Percentiles rank a stretch among this genome's conserved stretches.
Evolutionary conservation across 2,329 filamentous ascomycete species (phyloP).

Genomic region (Colletotrichum magnum): DNA sequence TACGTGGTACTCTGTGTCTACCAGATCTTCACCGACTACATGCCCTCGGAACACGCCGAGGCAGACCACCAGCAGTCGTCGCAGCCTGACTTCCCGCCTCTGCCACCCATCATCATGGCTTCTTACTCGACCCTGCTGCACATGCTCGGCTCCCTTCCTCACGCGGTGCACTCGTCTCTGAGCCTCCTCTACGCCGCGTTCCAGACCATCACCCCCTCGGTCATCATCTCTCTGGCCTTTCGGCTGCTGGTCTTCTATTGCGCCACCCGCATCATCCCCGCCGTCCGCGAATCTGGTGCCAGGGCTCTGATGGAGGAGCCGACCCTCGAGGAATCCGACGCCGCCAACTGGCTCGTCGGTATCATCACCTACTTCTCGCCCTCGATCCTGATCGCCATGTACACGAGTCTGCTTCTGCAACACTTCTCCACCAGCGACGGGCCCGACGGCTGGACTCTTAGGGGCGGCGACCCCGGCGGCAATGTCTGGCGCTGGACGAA

Average conservation of each 20-base stretch:
- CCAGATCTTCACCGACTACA: constrained; percentile 99
- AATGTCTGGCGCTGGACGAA: constrained; percentile 97
- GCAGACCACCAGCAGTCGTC: constrained; percentile 63
- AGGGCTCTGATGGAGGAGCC: constrained; percentile 87
- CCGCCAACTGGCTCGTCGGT: constrained; percentile 83
- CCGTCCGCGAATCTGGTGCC: constrained; percentile 88
- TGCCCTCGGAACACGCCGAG: constrained; percentile 78
- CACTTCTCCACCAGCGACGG: constrained; percentile 88
- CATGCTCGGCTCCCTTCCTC: constrained; percentile 85
- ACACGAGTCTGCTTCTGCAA: constrained; percentile 94
- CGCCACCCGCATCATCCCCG: constrained; percentile 94
- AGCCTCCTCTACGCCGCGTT: constrained; percentile 92
- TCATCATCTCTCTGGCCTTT: constrained; percentile 95
- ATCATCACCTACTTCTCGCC: constrained; percentile 95
- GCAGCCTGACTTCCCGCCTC: constrained; percentile 93
- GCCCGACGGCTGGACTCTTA: constrained; percentile 84
- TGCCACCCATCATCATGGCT: constrained; percentile 98
- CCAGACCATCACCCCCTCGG: constrained; percentile 94
- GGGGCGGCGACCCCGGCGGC: constrained; percentile 85
- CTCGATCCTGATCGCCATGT: constrained; percentile 94
- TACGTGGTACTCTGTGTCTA: constrained; percentile 99
- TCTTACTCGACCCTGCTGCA: constrained; percentile 94
- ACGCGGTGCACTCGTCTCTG: constrained; percentile 85
- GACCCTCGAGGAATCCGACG: constrained; percentile 86
- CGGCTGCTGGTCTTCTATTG: constrained; percentile 96